Evolutionary conservation across 495 filamentous ascomycete species (phyloP).

Genomic region (Neurospora intermedia): DNA sequence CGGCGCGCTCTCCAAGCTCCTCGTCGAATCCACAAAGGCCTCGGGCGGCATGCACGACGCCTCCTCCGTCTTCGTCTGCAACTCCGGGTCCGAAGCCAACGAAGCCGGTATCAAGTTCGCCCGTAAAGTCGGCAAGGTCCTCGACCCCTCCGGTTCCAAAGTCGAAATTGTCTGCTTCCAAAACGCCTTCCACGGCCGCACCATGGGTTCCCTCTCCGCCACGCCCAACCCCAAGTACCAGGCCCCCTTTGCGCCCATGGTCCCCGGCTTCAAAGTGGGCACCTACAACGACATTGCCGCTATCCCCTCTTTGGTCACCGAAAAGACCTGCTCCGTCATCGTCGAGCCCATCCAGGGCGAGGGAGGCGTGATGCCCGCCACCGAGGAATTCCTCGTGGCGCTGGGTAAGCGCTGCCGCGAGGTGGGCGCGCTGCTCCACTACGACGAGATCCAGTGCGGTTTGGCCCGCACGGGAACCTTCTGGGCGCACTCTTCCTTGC

Average conservation of each 20-base stretch:
- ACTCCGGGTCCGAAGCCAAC: conserved; percentile 91
- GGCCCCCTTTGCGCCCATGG: conserved; percentile 85
- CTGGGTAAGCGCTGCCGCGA: conserved; percentile 72
- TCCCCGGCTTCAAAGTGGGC: conserved; percentile 85
- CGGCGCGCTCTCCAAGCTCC: conserved; percentile 69
- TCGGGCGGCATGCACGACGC: conserved; percentile 74
- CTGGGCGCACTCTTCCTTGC: conserved; percentile 75
- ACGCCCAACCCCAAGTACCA: conserved; percentile 99
- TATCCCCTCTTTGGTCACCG: conserved; percentile 56
- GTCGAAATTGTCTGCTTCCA: conserved; percentile 80
- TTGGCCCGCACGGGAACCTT: conserved; percentile 73
- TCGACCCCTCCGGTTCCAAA: conserved; percentile 62
- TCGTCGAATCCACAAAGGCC: conserved; percentile 65
- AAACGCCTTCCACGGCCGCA: conserved; percentile 89
- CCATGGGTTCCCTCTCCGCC: conserved; percentile 83
- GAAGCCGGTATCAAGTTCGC: conserved; percentile 97
- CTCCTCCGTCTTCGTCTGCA: conserved; percentile 81
- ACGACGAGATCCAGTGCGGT: conserved; percentile 96
- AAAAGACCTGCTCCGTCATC: conserved; percentile 87
- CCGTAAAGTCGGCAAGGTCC: conserved; percentile 72
- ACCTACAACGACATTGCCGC: conserved; percentile 69
- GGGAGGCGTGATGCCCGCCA: conserved; percentile 80
- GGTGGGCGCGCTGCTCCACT: conserved; percentile 81
- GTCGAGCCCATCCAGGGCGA: conserved; percentile 97
- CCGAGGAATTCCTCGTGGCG: conserved; percentile 65